Base-by-base conservation (phyloP, 192 early-diverging fungal genomes). In the Coemansia pectinata region DNA sequence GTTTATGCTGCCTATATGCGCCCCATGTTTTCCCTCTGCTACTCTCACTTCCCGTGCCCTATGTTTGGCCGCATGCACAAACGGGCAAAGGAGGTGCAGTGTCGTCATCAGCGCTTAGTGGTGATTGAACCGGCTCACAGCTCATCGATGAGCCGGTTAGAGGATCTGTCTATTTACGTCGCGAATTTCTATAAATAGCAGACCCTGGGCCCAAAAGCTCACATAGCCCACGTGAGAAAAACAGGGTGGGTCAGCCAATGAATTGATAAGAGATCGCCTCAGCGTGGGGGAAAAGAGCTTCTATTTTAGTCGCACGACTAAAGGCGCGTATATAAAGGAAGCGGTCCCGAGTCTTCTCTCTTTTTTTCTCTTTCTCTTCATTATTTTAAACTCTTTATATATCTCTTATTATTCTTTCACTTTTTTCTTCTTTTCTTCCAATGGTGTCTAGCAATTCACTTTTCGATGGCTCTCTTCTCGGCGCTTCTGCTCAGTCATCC, bases 381-480 rank as follows among this genome's bases (percentile, higher is more conserved):
- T 48, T 36, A 6, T 40, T 38, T 63, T 40, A 52, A 29, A 38
- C 27, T 50, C 5, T 39, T 71, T 55, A 53, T 12, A 36, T 57
- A 57, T 6, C 21, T 57, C 9, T 57, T 33, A 11, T 61, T 47
- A 67, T 50, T 36, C 52, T 33, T 5, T 17, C 29, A 33, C 52
- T 58, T 8, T 38, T 41, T 19, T 73, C 64, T 44, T 31, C 31
- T 3, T 31, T 40, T 3, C 2, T 27, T 19, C 58, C 39, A 27
- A 85, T 80, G 78, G 78, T 80, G 23, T 64, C 44, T 62, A 79
- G 69, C 71, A 77, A 77, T 59, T 63, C 72, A 3, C 72, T 85
- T 55, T 85, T 85, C 39, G 72, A 72, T 57, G 33, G 59, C 71
- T 55, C 63, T 27, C 85, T 93, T 59, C 94, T 96, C 74, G 94